phyloP scores from a whole-genome alignment of 2,329 filamentous ascomycete genomes.

The Microdochium bolleyi region DNA sequence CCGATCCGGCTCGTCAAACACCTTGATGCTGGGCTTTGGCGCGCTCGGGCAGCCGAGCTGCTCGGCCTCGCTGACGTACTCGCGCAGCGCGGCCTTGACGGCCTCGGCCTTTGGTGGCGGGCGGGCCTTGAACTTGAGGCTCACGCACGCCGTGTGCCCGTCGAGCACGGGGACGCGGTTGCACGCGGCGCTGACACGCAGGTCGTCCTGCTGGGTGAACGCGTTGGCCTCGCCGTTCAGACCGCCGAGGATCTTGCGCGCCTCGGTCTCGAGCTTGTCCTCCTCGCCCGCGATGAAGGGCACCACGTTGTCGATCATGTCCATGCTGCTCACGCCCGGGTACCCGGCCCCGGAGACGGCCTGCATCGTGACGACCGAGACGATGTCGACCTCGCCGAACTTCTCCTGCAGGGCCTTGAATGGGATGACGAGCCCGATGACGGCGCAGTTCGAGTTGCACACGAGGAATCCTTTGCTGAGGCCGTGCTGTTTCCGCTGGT shows the following conservation, averaged over 20 bases:
- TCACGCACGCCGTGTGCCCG: conserved; percentile 92
- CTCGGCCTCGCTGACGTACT: conserved; percentile 77
- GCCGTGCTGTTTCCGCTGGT: conserved; percentile 67
- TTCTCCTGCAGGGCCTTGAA: conserved; percentile 81
- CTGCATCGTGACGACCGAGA: conserved; percentile 85
- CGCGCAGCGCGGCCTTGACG: conserved; percentile 70
- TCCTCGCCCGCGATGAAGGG: conserved; percentile 92
- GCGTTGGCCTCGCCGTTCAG: conserved; percentile 65
- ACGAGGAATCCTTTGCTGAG: conserved; percentile 85
- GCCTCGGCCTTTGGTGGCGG: conserved; percentile 67
- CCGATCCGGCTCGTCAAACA: conserved; percentile 83
- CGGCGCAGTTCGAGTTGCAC: conserved; percentile 97
- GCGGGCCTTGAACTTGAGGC: conserved; percentile 69
- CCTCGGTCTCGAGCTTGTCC: conserved; percentile 92
- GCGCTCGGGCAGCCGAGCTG: conserved; percentile 81
- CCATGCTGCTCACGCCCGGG: conserved; percentile 86
- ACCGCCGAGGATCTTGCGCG: conserved; percentile 82
- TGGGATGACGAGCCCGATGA: conserved; percentile 92
- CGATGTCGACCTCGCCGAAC: conserved; percentile 73
- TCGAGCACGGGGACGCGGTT: conserved; percentile 93
- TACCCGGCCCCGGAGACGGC: conserved; percentile 90
- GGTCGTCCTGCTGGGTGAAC: conserved; percentile 65
- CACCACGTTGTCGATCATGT: conserved; percentile 92
- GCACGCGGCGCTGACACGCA: conserved; percentile 80
- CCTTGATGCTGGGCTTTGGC: conserved; percentile 70